phyloP scores from a whole-genome alignment of 495 filamentous ascomycete species.

The Sporormia fimetaria region DNA sequence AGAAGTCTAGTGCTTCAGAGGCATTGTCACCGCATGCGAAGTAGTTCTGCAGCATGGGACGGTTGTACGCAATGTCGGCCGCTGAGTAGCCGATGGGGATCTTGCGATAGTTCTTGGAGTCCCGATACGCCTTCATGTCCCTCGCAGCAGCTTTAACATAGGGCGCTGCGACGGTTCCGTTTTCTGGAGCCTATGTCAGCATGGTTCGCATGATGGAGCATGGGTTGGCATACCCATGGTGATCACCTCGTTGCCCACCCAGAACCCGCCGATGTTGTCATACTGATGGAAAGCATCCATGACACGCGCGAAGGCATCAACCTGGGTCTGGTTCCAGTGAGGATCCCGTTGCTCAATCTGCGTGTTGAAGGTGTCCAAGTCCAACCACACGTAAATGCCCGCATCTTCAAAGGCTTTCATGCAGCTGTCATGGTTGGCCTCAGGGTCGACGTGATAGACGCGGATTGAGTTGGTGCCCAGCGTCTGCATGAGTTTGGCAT shows the following conservation, averaged over 20 bases:
- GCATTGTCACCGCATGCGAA: slow-evolving; percentile 60
- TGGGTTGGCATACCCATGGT: slow-evolving; percentile 36
- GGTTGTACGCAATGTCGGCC: slow-evolving; percentile 70
- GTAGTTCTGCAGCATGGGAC: slow-evolving; percentile 83
- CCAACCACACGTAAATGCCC: slow-evolving; percentile 73
- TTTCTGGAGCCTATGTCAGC: slow-evolving; percentile 29
- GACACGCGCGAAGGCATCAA: slow-evolving; percentile 53
- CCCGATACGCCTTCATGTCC: slow-evolving; percentile 72
- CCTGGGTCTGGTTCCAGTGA: slow-evolving; percentile 60
- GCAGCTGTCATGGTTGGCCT: slow-evolving; percentile 60
- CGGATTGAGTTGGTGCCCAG: slow-evolving; percentile 77
- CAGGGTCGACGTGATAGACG: slow-evolving; percentile 75
- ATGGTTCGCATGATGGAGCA: background rate
- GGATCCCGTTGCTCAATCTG: slow-evolving; percentile 55
- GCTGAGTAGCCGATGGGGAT: slow-evolving; percentile 84
- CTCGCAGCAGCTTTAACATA: slow-evolving; percentile 71
- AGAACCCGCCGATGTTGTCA: slow-evolving; percentile 70
- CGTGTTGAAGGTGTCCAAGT: slow-evolving; percentile 74
- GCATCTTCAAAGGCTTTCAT: slow-evolving; percentile 72
- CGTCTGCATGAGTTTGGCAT: slow-evolving; percentile 66
- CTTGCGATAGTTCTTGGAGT: slow-evolving; percentile 64
- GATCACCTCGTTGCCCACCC: slow-evolving; percentile 81
- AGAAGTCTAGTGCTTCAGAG: slow-evolving; percentile 70
- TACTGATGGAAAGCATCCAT: slow-evolving; percentile 70
- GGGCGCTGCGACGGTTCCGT: slow-evolving; percentile 57